Base-by-base conservation (phyloP, 768 basidiomycete species). In the Boletus insuetus region DNA sequence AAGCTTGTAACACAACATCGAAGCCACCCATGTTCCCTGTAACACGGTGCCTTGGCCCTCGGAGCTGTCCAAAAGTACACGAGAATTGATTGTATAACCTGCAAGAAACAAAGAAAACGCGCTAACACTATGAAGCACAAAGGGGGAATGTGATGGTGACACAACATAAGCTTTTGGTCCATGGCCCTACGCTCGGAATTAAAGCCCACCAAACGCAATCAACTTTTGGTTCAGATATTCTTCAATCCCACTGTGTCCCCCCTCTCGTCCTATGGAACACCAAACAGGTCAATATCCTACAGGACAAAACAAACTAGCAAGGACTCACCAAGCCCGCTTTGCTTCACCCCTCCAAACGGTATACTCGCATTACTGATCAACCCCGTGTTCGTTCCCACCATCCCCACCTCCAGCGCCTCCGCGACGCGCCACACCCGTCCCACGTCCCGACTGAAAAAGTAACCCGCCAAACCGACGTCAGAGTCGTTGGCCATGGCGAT, bases 371-470 rank as follows among this genome's bases (percentile, higher is more conserved):
- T 84, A 54, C 86, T 89, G 65, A 96, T 82, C 53, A 86, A 48
- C 4, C 89, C 89, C 1, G 91, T 91, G 71, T 94, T 94, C 46
- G 81, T 78, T 32, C 90, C 91, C 22, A 95, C 91, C 85, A 87
- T 98, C 6, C 95, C 96, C 7, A 95, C 93, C 72, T 99, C 93
- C 29, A 98, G 77, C 60, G 80, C 87, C 76, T 97, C 97, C 16
- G 95, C 93, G 17, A 99, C 94, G 40, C 96, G 82, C 91, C 92
- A 98, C 41, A 91, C 87, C 38, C 95, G 75, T 4, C 92, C 90
- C 6, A 97, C 78, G 67, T 98, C 96, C 38, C 83, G 73, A 35
- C 85, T 82, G 78, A 85, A 99, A 78, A 98, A 95, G 74, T 98
- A 97, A 6, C 94, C 95, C 19, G 96, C 94, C 22, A 99, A 78